Percentiles rank a stretch among this genome's conserved stretches.
These are phyloP conservation scores for Thraustotheca clavata DNA, from an alignment of 352 stramenopile species.

Conservation along the genomic window DNA sequence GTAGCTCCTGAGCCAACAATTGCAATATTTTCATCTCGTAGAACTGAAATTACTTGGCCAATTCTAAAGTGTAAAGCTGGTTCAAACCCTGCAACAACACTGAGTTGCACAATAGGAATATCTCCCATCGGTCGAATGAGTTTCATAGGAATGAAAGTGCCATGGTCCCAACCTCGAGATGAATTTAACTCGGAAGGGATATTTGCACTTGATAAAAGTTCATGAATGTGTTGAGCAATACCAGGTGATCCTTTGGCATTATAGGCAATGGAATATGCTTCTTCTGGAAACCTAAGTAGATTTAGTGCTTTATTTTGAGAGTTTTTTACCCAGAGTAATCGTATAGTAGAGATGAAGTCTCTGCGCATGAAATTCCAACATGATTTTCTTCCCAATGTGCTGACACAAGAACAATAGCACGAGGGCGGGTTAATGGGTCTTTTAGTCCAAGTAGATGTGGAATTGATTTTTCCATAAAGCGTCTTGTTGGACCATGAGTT, in stretches of 20 bases:
- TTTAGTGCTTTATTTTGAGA: background rate
- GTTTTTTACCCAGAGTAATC: slow-evolving; percentile 69
- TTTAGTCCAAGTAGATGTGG: slow-evolving; percentile 39
- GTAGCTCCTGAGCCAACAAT: slow-evolving; percentile 68
- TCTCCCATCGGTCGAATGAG: slow-evolving; percentile 81
- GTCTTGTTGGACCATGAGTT: slow-evolving; percentile 32
- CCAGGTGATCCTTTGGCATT: slow-evolving; percentile 54
- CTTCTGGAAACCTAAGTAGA: slow-evolving; percentile 42
- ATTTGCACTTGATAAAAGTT: slow-evolving; percentile 37
- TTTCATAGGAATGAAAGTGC: slow-evolving; percentile 88
- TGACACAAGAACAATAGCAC: slow-evolving; percentile 76
- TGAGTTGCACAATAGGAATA: slow-evolving; percentile 82
- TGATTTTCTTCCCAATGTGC: slow-evolving; percentile 73
- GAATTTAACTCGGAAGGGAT: slow-evolving; percentile 45
- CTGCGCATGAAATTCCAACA: slow-evolving; percentile 34
- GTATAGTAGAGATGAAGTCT: slow-evolving; percentile 59
- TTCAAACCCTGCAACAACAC: slow-evolving; percentile 50
- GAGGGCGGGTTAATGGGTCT: slow-evolving; percentile 32
- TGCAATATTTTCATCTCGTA: slow-evolving; percentile 67
- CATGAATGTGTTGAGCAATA: slow-evolving; percentile 59
- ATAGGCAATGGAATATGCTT: slow-evolving; percentile 85
- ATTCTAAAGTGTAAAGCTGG: slow-evolving; percentile 50
- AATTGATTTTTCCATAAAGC: slow-evolving; percentile 30
- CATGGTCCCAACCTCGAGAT: slow-evolving; percentile 83
- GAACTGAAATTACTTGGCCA: slow-evolving; percentile 42